These are phyloP conservation scores for Penicillium cosmopolitanum DNA, from an alignment of 495 filamentous ascomycete genomes.

Conservation along the genomic window DNA sequence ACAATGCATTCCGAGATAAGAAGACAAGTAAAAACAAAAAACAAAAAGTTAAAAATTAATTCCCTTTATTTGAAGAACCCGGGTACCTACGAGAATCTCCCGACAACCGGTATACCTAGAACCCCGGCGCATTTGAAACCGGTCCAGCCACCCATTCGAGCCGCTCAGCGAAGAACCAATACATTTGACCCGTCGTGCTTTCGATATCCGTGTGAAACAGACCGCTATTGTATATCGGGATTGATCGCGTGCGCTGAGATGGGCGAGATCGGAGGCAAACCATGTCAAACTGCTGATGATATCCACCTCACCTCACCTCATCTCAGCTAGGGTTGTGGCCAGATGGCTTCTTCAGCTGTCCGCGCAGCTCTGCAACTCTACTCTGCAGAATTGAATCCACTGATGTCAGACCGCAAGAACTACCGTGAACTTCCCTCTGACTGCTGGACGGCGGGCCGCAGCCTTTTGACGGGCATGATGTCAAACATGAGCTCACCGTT, in stretches of 20 bases:
- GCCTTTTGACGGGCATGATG: not conserved
- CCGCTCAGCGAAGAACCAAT: not conserved
- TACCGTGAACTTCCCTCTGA: not conserved
- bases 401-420: constrained; percentile 5
- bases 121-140: not conserved
- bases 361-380: not conserved
- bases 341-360: not conserved
- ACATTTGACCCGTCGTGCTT: not conserved
- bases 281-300: too few relatives aligned
- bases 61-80: not conserved
- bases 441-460: constrained; percentile 6
- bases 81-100: constrained; percentile 3
- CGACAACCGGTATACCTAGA: not conserved
- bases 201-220: not conserved
- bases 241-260: not conserved
- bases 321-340: too few relatives aligned
- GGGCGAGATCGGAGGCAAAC: too few relatives aligned
- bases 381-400: not conserved
- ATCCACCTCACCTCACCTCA: not conserved
- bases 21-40: not conserved
- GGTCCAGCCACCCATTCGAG: constrained; percentile 1
- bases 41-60: not conserved
- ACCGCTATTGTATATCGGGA: not conserved
- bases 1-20: constrained; percentile 1
- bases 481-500: not conserved